Base-by-base conservation (phyloP, 805 yeast genomes). In the Kodamaea fukazawae region DNA sequence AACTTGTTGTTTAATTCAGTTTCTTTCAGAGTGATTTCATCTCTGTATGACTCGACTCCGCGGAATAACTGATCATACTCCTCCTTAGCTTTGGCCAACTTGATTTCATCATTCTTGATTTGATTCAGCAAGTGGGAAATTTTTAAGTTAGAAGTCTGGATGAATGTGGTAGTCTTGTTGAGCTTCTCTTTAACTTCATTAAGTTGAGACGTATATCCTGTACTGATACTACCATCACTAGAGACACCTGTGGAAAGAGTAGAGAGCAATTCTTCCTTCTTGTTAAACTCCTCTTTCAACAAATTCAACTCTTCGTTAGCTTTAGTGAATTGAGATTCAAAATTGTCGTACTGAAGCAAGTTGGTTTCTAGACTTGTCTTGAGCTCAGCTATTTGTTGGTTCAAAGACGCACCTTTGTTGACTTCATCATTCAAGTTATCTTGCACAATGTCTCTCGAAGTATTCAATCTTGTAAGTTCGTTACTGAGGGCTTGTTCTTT, bases 241-340 rank as follows among this genome's bases (percentile, higher is more conserved):
- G 96, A 85, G n/a, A 90, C 81, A 51, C 97, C 96, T 0, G 96
- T 87, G 0, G 89, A 80, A 29, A 90, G 68, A 0, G 95, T 82
- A 0, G 93, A 84, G 7, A 87, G 63, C 8, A 90, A 69, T 45
- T 90, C 96, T 51, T 86, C 91, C 49, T 85, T 86, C 43, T 69
- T 73, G 25, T 69, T 65, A 34, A 75, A 69, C 10, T 70, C 69
- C 4, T 63, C 67, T 44, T 78, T 80, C 40, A 79, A 47, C 1
- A 56, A 53, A 2, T 60, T 65, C 15, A 84, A 63, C n/a, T 62
- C 54, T 1, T 52, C 55, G 35, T 77, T 79, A 8, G 77, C 58
- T 0, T 51, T 45, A 2, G 66, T 61, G 49, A 73, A 78, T n/a
- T 69, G 71, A 4, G 50, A 39, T 50, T 83, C 80, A 6, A 71